Base-by-base conservation (phyloP, 345 rosid genomes). In the Nephelium lappaceum region DNA sequence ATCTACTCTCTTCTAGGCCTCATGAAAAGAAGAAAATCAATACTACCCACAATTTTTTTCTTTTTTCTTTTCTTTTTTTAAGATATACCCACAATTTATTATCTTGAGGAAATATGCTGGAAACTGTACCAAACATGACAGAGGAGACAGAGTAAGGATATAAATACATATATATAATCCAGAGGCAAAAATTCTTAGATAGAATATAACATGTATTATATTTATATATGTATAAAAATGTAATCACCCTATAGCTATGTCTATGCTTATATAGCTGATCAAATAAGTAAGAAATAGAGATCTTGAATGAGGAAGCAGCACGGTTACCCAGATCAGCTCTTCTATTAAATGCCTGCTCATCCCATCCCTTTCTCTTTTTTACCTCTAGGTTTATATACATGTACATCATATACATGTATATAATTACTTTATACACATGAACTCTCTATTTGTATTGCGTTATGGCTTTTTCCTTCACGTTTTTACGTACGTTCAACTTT, bases 151-250 rank as follows among this genome's bases (percentile, higher is more conserved):
- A 45, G 8, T 1, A 23, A 12, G 42, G 74, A 69, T 6, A 69
- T 0, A 27, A 7, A 5, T 0, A 15, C 0, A 58, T 19, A 6
- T 4, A 5, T 5, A 1, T 24, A 51, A 21, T 47, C 21, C 21
- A 36, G 71, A 19, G 78, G 74, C 74, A 57, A 67, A 79, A 79
- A 73, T 73, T 65, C 65, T 43, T 27, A 18, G 61, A 60, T 8
- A 61, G 39, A 69, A 69, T 58, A 57, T 77, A 43, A 24, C 36
- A 62, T 27, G 8, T 53, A 53, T 53, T 53, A 53, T 53, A 16
- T 53, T 15, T 45, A 45, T 7, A 0, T 18, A 19, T 11, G 38
- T 1, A 16, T 5, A 1, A 2, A 53, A 25, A 5, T 3, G 19
- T 53, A 3, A 31, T 31, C 36, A 31, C 36, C 3, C 51, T 45